Percentiles rank a stretch among this genome's conserved stretches.
phyloP scores from a whole-genome alignment of 768 basidiomycete genomes.

The Kwoniella europaea region DNA sequence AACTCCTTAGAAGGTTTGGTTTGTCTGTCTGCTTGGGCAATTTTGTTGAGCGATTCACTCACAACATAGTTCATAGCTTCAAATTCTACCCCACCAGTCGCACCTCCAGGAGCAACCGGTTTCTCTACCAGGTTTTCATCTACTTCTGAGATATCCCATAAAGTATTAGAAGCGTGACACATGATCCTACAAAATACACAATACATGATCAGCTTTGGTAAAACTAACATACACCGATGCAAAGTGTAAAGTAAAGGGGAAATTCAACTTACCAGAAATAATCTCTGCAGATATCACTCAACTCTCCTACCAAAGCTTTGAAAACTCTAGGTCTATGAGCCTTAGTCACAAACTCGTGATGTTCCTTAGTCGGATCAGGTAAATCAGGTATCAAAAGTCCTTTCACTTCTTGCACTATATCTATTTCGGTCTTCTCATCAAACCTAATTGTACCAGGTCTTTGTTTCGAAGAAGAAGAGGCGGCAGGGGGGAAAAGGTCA shows the following conservation, averaged over 20 bases:
- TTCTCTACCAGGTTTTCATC: slow-evolving; percentile 85
- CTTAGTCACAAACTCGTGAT: slow-evolving; percentile 59
- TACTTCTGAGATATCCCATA: slow-evolving; percentile 83
- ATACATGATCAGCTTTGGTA: neutral
- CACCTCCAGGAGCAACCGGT: slow-evolving; percentile 82
- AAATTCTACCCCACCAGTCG: slow-evolving; percentile 97
- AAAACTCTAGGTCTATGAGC: slow-evolving; percentile 65
- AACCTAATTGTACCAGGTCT: slow-evolving; percentile 39
- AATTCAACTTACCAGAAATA: slow-evolving; percentile 57
- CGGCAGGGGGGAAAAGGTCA: slow-evolving; percentile 74
- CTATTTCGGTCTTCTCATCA: slow-evolving; percentile 29
- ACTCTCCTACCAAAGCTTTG: slow-evolving; percentile 78
- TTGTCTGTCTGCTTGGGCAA: too few species aligned
- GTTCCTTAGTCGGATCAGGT: slow-evolving; percentile 46
- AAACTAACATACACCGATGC: neutral
- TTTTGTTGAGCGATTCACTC: slow-evolving; percentile 51
- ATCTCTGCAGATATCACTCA: slow-evolving; percentile 88
- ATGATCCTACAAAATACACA: slow-evolving; percentile 58
- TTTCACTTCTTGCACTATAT: slow-evolving; percentile 34
- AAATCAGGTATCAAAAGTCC: slow-evolving; percentile 43
- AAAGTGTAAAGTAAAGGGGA: neutral
- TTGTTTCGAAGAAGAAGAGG: slow-evolving; percentile 10
- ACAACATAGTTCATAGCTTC: slow-evolving; percentile 97
- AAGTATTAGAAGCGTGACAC: slow-evolving; percentile 89
- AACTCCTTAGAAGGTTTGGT: too few species aligned